Conservation (phyloP, 2,329 filamentous ascomycete genomes). For the Microsporum ferrugineum region DNA sequence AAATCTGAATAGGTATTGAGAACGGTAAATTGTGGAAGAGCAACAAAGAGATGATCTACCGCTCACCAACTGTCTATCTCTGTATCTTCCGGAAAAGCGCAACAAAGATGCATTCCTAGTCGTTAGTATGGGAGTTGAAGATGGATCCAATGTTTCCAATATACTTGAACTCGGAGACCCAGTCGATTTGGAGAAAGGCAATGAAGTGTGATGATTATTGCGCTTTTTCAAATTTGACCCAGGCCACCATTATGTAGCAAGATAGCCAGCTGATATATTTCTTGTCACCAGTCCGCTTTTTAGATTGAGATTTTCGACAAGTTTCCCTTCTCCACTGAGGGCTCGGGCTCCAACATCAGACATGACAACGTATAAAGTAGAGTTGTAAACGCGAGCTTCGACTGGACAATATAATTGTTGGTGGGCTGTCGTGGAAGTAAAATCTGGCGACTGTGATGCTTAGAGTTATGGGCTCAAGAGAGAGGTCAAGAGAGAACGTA, state of each 20-base stretch:
- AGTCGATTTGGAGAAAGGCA: neutral
- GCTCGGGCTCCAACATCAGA: neutral
- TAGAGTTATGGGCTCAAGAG: no score
- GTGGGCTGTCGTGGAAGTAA: no score
- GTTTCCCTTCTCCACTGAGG: neutral
- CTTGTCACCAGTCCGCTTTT: neutral
- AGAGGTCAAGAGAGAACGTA: no score
- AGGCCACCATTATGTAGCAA: neutral
- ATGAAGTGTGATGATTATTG: neutral
- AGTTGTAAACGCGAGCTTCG: no score
- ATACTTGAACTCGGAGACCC: neutral
- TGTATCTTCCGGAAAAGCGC: neutral
- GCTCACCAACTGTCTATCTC: neutral
- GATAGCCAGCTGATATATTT: neutral
- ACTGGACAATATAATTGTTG: no score
- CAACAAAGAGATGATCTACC: neutral
- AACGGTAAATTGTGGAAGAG: neutral
- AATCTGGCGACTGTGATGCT: no score
- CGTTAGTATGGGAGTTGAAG: neutral
- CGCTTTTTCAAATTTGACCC: neutral
- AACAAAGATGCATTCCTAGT: neutral
- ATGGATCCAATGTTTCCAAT: neutral
- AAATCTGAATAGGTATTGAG: neutral
- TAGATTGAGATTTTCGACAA: neutral
- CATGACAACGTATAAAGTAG: neutral